A percentile compares a stretch with the other conserved stretches of the same genome.
These are phyloP conservation scores for Daldinia childiae DNA, from an alignment of 495 filamentous ascomycete species.

Conservation along the genomic window DNA sequence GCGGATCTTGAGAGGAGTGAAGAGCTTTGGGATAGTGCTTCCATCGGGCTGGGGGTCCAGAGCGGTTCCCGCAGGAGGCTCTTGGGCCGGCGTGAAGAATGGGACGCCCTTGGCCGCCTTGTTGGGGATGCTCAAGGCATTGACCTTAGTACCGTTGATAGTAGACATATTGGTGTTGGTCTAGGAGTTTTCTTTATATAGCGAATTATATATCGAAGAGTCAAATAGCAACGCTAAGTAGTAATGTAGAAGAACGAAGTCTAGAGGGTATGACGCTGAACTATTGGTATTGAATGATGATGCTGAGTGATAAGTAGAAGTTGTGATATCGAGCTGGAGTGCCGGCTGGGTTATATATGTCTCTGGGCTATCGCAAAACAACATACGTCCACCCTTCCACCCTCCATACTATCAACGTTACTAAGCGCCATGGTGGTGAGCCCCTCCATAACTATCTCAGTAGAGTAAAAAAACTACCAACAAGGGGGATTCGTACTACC, in stretches of 20 bases:
- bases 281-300: constrained; percentile 1
- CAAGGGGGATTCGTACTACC: background rate
- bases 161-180: background rate
- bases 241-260: background rate
- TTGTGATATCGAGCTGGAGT: background rate
- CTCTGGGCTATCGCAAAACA: background rate
- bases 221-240: background rate
- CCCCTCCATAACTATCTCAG: background rate
- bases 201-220: background rate
- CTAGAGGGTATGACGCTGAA: background rate
- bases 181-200: background rate
- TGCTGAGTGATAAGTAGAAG: background rate
- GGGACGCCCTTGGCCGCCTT: constrained; percentile 63
- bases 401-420: background rate
- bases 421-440: background rate
- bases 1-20: constrained; percentile 68
- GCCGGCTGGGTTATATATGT: background rate
- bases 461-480: background rate
- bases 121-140: constrained; percentile 44
- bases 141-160: background rate
- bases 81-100: constrained; percentile 75
- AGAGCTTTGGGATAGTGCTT: constrained; percentile 71
- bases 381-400: background rate
- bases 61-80: constrained; percentile 71
- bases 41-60: constrained; percentile 67